Evolutionary conservation across 2,329 filamentous ascomycete species (phyloP), one percentile per base, ranked within the genome.

Genomic region (Fusarium sp.): DNA sequence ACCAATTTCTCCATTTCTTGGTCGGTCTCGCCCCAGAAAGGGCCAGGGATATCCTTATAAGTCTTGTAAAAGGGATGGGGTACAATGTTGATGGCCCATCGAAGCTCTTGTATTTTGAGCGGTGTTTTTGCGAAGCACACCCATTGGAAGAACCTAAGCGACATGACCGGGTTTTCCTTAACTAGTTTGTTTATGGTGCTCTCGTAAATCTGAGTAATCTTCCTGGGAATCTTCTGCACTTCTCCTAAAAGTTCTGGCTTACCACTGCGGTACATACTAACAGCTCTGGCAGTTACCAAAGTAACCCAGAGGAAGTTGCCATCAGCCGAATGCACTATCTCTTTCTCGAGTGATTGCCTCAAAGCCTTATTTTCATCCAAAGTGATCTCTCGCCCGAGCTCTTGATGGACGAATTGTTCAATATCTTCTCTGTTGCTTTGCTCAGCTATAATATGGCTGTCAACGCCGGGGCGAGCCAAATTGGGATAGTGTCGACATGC

Each of bases 101-200:
- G 4, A 1, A 42, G 6, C 2, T 6, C 13, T 16, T 6, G 7
- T 8, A 42, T 8, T 3, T 1, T 2, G 9, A 44, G 15, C 9
- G 15, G 4, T 3, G 1, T 4, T 26, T 28, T 6, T 28, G 9
- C 15, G 3, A 44, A 28, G 9, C 41, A 44, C 10, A 44, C 1
- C 41, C 41, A 44, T 26, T 44, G 41, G 4, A 44, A 44, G 6
- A 44, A 4, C 20, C 8, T 28, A 5, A 44, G 23, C 8, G 41
- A 44, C 15, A 44, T 28, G 5, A 9, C 8, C 4, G 20, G 9
- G 5, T 15, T 44, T 11, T n/a, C 23, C 11, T n/a, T 44, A 1
- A 15, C 6, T 12, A 44, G 9, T 4, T 4, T 9, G 0, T 6
- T 2, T 11, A 44, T 10, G 23, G 8, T 12, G 6, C 9, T n/a